Evolutionary conservation across 2,329 filamentous ascomycete species (phyloP).

Genomic region (Fusarium lyarnte): DNA sequence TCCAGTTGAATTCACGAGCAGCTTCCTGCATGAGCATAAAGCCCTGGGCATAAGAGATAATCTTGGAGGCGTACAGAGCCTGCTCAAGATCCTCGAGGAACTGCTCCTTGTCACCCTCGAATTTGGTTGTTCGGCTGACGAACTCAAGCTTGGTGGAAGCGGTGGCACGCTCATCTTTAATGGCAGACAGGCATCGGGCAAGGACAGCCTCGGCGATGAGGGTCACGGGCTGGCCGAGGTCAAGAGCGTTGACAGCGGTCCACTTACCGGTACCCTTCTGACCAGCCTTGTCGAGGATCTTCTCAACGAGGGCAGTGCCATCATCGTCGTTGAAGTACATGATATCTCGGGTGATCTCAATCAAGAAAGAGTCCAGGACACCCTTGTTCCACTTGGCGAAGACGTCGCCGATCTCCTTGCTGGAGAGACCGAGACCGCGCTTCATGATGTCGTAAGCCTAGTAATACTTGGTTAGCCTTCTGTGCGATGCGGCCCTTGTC

Average conservation of each 20-base stretch:
- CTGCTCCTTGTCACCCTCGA: conserved; percentile 89
- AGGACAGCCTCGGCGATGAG: conserved; percentile 98
- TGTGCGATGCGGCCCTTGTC: background rate
- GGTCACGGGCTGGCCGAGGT: conserved; percentile 98
- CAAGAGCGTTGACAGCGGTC: conserved; percentile 98
- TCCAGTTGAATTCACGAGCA: conserved; percentile 95
- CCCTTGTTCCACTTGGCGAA: conserved; percentile 98
- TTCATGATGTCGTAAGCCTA: conserved; percentile 99
- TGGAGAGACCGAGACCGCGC: conserved; percentile 87
- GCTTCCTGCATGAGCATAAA: conserved; percentile 99
- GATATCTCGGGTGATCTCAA: conserved; percentile 98
- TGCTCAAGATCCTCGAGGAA: conserved; percentile 99
- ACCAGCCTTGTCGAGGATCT: conserved; percentile 97
- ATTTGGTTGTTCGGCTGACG: conserved; percentile 78
- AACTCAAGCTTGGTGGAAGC: conserved; percentile 81
- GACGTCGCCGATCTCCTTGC: conserved; percentile 96
- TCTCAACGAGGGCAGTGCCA: conserved; percentile 90
- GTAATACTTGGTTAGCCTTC: conserved; percentile 31
- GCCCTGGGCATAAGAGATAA: conserved; percentile 99
- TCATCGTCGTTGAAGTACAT: conserved; percentile 99
- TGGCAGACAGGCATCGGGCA: conserved; percentile 88
- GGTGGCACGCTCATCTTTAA: conserved; percentile 91
- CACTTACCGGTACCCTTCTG: conserved; percentile 99
- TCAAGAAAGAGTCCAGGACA: conserved; percentile 98
- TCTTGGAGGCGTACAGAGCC: conserved; percentile 99